A percentile compares a stretch with the other conserved stretches of the same genome.
These are phyloP conservation scores for Pythium periplocum DNA, from an alignment of 352 stramenopile genomes.

Conservation along the genomic window DNA sequence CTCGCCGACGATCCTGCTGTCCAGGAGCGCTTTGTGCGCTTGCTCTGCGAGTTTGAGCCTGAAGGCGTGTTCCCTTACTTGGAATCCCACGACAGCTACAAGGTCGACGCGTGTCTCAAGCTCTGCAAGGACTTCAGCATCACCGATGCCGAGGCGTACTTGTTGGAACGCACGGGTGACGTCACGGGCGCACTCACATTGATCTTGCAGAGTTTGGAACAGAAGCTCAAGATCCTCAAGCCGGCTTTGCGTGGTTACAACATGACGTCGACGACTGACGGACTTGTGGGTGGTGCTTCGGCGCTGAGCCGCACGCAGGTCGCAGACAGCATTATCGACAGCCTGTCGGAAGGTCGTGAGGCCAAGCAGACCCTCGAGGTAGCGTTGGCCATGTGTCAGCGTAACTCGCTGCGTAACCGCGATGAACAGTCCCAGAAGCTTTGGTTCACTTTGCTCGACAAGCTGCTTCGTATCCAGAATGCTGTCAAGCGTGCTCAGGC, in stretches of 20 bases:
- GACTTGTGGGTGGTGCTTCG: conserved; percentile 2
- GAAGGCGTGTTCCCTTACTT: conserved; percentile 74
- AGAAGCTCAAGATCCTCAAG: conserved; percentile 90
- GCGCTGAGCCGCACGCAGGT: conserved; percentile 39
- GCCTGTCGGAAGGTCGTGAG: conserved; percentile 62
- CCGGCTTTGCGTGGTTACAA: conserved; percentile 77
- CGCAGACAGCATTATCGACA: conserved; percentile 79
- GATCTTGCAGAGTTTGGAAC: conserved; percentile 91
- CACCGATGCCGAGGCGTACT: conserved; percentile 86
- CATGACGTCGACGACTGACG: conserved; percentile 15
- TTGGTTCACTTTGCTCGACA: conserved; percentile 94
- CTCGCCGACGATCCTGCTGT: conserved; percentile 78
- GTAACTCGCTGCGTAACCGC: conserved; percentile 84
- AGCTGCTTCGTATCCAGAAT: conserved; percentile 90
- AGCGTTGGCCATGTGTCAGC: conserved; percentile 91
- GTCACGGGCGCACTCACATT: conserved; percentile 90
- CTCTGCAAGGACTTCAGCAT: conserved; percentile 84
- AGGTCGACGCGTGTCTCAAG: conserved; percentile 79
- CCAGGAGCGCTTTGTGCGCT: conserved; percentile 75
- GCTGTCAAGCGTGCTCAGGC: conserved; percentile 87
- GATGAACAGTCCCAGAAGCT: conserved; percentile 90
- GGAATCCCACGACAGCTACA: conserved; percentile 84
- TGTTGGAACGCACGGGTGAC: conserved; percentile 92
- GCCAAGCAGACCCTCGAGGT: conserved; percentile 89
- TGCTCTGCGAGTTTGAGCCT: conserved; percentile 80